A percentile compares a stretch with the other conserved stretches of the same genome.
Evolutionary conservation across 2,329 filamentous ascomycete species (phyloP).

Genomic region (Malbranchea zuffiana): DNA sequence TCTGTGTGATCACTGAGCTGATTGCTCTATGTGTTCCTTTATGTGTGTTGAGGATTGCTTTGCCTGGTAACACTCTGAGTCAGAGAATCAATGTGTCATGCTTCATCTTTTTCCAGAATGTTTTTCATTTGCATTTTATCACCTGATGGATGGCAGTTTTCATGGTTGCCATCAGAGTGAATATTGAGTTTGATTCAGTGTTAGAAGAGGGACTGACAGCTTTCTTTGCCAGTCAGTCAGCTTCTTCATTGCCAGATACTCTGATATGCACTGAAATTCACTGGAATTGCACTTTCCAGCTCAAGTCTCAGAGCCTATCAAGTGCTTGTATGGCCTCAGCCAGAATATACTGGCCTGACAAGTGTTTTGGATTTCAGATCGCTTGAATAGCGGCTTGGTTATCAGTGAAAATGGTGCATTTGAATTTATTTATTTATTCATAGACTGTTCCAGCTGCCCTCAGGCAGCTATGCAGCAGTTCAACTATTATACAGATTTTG

Average conservation of each 20-base stretch:
- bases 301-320: background rate
- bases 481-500: conserved; percentile 10
- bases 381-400: conserved; percentile 7
- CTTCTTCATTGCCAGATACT: conserved; percentile 13
- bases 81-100: conserved; percentile 3
- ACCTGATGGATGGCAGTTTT: conserved; percentile 4
- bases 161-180: conserved; percentile 4
- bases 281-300: conserved; percentile 10
- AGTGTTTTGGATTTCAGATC: conserved; percentile 2
- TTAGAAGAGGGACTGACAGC: conserved; percentile 3
- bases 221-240: conserved; percentile 11
- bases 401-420: conserved; percentile 7
- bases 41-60: conserved; percentile 5
- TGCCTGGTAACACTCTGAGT: background rate
- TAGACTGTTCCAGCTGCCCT: conserved; percentile 4
- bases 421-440: conserved; percentile 3
- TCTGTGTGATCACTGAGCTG: conserved; percentile 5
- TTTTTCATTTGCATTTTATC: conserved; percentile 6
- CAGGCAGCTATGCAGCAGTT: conserved; percentile 14
- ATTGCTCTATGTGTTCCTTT: conserved; percentile 5
- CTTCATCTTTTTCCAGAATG: conserved; percentile 2
- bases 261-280: conserved; percentile 14
- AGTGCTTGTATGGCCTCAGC: conserved; percentile 4
- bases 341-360: conserved; percentile 10
- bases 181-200: background rate